Evolutionary conservation across 768 basidiomycete species (phyloP).

Genomic region (Mycena filopes): DNA sequence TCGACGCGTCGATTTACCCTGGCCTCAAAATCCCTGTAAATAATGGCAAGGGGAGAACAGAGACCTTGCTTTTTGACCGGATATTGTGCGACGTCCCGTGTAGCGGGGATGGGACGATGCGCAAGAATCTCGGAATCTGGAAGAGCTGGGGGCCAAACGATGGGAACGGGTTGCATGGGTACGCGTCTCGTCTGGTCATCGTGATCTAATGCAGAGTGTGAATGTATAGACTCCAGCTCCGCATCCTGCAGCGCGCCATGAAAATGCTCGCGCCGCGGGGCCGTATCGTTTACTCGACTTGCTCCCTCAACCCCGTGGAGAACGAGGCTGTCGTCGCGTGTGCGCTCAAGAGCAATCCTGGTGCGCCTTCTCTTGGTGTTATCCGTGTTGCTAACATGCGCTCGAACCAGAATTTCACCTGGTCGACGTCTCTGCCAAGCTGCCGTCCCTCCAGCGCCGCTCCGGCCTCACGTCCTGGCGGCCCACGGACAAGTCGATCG

Average conservation of each 20-base stretch:
- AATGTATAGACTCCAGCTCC: slow-evolving; percentile 89
- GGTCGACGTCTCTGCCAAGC: slow-evolving; percentile 77
- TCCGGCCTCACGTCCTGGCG: slow-evolving; percentile 85
- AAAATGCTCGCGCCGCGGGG: slow-evolving; percentile 85
- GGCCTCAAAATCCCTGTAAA: slow-evolving; percentile 62
- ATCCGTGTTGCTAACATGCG: not conserved
- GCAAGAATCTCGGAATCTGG: slow-evolving; percentile 98
- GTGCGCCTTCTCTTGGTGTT: slow-evolving; percentile 48
- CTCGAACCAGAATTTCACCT: slow-evolving; percentile 76
- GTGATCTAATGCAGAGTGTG: not conserved
- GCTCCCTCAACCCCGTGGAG: slow-evolving; percentile 95
- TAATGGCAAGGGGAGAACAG: slow-evolving; percentile 48
- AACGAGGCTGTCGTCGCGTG: slow-evolving; percentile 96
- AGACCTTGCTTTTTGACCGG: slow-evolving; percentile 84
- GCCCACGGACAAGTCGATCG: slow-evolving; percentile 68
- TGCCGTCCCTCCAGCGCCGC: slow-evolving; percentile 78
- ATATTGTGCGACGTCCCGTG: slow-evolving; percentile 98
- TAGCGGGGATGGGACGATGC: slow-evolving; percentile 94
- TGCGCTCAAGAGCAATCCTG: slow-evolving; percentile 76
- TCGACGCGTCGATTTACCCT: slow-evolving; percentile 92
- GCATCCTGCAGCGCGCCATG: slow-evolving; percentile 95
- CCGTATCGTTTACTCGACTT: slow-evolving; percentile 96
- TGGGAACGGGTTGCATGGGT: slow-evolving; percentile 93
- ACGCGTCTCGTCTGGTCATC: not conserved
- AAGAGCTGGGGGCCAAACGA: slow-evolving; percentile 89